Evolutionary conservation across 164 flowering plant species (phyloP).

Genomic region (Nelumbo lutea): DNA sequence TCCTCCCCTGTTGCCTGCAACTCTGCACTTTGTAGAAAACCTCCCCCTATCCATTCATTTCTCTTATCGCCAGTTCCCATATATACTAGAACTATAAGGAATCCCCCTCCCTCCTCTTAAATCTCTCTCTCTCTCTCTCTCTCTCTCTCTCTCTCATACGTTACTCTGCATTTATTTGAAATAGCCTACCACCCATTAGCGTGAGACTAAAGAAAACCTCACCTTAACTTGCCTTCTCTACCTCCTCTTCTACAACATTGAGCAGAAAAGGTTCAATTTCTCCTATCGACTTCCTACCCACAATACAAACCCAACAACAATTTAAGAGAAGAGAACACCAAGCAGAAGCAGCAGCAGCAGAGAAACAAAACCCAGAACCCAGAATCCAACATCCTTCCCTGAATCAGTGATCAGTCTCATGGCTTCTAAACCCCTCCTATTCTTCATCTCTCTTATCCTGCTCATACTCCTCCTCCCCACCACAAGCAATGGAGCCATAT

Average conservation of each 20-base stretch:
- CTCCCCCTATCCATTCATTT: too few relatives aligned
- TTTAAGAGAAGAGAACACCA: background rate
- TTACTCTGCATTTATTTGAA: too few relatives aligned
- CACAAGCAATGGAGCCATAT: constrained; percentile 7
- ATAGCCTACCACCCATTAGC: too few relatives aligned
- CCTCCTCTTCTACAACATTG: background rate
- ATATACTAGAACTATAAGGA: too few relatives aligned
- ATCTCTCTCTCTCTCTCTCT: too few relatives aligned
- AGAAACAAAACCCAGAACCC: too few relatives aligned
- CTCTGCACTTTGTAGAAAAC: background rate
- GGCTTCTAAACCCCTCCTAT: background rate
- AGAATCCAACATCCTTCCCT: background rate
- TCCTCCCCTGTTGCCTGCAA: background rate
- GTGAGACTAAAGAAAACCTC: background rate
- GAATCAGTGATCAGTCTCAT: background rate
- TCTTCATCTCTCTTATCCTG: background rate
- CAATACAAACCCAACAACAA: background rate
- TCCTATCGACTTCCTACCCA: too few relatives aligned
- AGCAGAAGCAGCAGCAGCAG: background rate
- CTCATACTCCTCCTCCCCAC: constrained; percentile 2
- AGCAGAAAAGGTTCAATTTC: background rate
- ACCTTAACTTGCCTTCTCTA: background rate
- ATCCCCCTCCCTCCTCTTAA: too few relatives aligned
- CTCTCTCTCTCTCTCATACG: too few relatives aligned
- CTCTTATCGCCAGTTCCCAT: too few relatives aligned